phyloP scores from a whole-genome alignment of 805 yeast genomes.

The Cyberlindnera amylophila region DNA sequence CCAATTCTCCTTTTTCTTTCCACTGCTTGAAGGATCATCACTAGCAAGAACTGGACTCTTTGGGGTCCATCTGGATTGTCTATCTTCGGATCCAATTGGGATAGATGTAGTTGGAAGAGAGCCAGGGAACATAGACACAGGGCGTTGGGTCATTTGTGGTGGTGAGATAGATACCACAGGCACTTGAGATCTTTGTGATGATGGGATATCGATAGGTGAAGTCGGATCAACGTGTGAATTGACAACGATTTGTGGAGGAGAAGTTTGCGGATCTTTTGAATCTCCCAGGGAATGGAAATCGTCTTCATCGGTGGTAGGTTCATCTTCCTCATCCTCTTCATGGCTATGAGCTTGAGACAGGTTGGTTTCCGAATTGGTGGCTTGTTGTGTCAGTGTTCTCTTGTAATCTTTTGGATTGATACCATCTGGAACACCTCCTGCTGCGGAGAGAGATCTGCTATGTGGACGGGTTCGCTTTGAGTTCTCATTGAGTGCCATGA shows the following conservation, averaged over 20 bases:
- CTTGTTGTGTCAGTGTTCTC: constrained; percentile 7
- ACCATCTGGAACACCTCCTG: constrained; percentile 39
- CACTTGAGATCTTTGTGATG: not conserved
- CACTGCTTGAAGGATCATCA: constrained; percentile 12
- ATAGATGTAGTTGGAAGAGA: constrained; percentile 1
- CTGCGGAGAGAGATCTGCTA: constrained; percentile 42
- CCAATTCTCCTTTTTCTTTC: constrained; percentile 36
- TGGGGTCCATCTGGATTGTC: constrained; percentile 29
- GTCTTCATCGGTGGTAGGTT: constrained; percentile 8
- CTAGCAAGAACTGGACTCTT: constrained; percentile 6
- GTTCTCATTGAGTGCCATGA: constrained; percentile 17
- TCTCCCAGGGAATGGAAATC: constrained; percentile 1
- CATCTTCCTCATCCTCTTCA: constrained; percentile 13
- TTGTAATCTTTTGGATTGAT: constrained; percentile 17
- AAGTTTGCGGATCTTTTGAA: not conserved
- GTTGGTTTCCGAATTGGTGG: constrained; percentile 9
- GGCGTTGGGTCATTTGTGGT: constrained; percentile 8
- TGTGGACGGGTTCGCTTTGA: constrained; percentile 28
- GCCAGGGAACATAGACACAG: constrained; percentile 25
- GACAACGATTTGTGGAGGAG: not conserved
- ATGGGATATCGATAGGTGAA: constrained; percentile 15
- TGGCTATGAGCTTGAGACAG: constrained; percentile 7
- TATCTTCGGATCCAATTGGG: constrained; percentile 20
- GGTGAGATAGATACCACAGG: constrained; percentile 4
- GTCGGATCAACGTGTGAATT: no score